These are phyloP conservation scores for Acer campestre DNA, from an alignment of 345 rosid genomes.

Conservation along the genomic window DNA sequence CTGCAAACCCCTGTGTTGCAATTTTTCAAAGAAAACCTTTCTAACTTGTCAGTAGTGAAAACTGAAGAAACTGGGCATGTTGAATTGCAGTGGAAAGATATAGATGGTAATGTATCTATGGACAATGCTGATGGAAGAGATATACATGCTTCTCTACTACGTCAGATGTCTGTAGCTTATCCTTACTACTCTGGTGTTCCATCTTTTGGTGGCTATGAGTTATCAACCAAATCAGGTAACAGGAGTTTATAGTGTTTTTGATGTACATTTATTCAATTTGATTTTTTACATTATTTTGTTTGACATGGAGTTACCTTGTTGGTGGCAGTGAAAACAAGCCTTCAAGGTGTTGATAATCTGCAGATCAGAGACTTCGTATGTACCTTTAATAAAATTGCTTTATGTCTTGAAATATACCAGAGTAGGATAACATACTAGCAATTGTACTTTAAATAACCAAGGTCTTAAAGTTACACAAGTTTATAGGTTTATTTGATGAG, in stretches of 20 bases:
- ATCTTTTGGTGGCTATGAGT: slow-evolving; percentile 54
- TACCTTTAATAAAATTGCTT: slow-evolving; percentile 24
- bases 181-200: slow-evolving; percentile 39
- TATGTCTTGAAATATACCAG: not conserved
- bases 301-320: slow-evolving; percentile 19
- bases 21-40: slow-evolving; percentile 66
- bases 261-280: slow-evolving; percentile 11
- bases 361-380: slow-evolving; percentile 60
- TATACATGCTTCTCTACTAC: slow-evolving; percentile 54
- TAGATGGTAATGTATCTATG: slow-evolving; percentile 31
- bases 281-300: slow-evolving; percentile 18
- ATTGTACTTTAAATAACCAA: slow-evolving; percentile 1
- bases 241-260: not conserved
- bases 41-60: slow-evolving; percentile 45
- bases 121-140: slow-evolving; percentile 37
- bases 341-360: slow-evolving; percentile 45
- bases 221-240: slow-evolving; percentile 51
- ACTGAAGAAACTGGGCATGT: slow-evolving; percentile 53
- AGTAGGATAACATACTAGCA: not conserved
- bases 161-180: slow-evolving; percentile 55
- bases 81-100: slow-evolving; percentile 51
- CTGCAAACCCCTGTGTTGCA: slow-evolving; percentile 50
- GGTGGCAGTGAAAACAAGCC: slow-evolving; percentile 54
- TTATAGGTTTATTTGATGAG: not conserved
- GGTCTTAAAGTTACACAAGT: not conserved